Evolutionary conservation across 1,139 yeast genomes (phyloP).

Genomic region (Yamadazyma taylorii): DNA sequence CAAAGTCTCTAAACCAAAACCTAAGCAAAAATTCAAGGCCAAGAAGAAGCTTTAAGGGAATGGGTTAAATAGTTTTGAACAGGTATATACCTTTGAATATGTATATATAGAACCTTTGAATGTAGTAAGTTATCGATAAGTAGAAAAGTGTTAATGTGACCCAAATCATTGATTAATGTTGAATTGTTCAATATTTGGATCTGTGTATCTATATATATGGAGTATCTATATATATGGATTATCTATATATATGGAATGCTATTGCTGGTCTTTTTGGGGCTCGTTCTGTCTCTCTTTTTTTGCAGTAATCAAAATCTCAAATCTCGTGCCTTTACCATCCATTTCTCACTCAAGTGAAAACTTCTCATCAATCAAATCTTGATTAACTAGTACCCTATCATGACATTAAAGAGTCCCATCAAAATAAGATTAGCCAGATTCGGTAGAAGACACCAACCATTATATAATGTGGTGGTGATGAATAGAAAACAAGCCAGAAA

Average conservation of each 20-base stretch:
- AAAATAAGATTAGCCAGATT: slow-evolving; percentile 84
- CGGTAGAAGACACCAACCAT: slow-evolving; percentile 85
- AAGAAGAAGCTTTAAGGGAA: slow-evolving; percentile 50
- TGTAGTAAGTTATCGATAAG: no score
- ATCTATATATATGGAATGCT: no score
- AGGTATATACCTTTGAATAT: no score
- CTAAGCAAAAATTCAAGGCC: slow-evolving; percentile 54
- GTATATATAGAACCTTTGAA: no score
- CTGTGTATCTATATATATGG: no score
- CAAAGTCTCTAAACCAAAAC: slow-evolving; percentile 35
- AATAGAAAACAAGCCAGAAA: slow-evolving; percentile 73
- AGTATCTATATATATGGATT: no score
- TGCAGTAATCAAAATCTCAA: background rate
- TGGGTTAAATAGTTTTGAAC: no score
- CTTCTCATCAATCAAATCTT: background rate
- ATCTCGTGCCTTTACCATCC: slow-evolving; percentile 1
- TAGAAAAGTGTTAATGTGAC: no score
- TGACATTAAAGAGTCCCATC: slow-evolving; percentile 22
- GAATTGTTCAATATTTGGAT: no score
- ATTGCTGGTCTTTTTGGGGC: no score
- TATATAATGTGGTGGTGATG: slow-evolving; percentile 89
- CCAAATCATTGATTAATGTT: no score
- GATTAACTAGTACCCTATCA: slow-evolving; percentile 3
- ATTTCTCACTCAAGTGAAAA: background rate
- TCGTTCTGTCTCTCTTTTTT: no score